Evolutionary conservation across 2,329 filamentous ascomycete genomes (phyloP).

Genomic region (Thermochaetoides dissita): DNA sequence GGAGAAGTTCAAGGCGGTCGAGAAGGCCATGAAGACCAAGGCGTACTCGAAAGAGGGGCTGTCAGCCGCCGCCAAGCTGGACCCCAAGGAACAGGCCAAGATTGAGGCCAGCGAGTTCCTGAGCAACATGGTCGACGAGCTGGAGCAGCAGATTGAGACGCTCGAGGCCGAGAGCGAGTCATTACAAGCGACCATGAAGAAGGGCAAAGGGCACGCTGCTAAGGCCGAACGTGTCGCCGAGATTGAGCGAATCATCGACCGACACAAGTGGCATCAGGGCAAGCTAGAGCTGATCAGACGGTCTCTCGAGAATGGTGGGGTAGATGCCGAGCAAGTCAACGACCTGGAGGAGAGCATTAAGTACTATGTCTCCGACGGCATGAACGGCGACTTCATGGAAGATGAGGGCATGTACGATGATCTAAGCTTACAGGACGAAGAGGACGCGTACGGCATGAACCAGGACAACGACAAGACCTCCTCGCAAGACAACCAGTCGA

Average conservation of each 20-base stretch:
- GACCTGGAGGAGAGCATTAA: constrained; percentile 84
- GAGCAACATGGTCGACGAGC: constrained; percentile 72
- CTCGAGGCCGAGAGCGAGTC: constrained; percentile 81
- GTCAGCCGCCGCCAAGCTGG: constrained; percentile 78
- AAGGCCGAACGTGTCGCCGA: constrained; percentile 82
- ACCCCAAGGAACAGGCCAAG: constrained; percentile 96
- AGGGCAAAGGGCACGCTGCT: constrained; percentile 72
- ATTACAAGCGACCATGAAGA: constrained; percentile 82
- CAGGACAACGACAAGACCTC: constrained; percentile 74
- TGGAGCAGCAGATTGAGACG: constrained; percentile 84
- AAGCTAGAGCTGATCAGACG: constrained; percentile 85
- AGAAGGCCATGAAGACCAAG: constrained; percentile 99
- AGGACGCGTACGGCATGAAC: constrained; percentile 70
- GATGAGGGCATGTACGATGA: constrained; percentile 95
- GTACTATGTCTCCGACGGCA: constrained; percentile 87
- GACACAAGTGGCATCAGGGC: constrained; percentile 90
- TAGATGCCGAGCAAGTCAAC: constrained; percentile 75
- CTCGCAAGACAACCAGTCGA: constrained; percentile 88
- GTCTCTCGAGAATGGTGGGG: constrained; percentile 79
- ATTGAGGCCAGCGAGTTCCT: constrained; percentile 79
- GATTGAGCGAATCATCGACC: constrained; percentile 71
- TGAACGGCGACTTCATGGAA: constrained; percentile 80
- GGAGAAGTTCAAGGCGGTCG: constrained; percentile 99
- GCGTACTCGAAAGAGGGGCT: constrained; percentile 97
- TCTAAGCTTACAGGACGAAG: constrained; percentile 80